These are phyloP conservation scores for Cucurbita moschata DNA, from an alignment of 306 rosid genomes.

Conservation along the genomic window DNA sequence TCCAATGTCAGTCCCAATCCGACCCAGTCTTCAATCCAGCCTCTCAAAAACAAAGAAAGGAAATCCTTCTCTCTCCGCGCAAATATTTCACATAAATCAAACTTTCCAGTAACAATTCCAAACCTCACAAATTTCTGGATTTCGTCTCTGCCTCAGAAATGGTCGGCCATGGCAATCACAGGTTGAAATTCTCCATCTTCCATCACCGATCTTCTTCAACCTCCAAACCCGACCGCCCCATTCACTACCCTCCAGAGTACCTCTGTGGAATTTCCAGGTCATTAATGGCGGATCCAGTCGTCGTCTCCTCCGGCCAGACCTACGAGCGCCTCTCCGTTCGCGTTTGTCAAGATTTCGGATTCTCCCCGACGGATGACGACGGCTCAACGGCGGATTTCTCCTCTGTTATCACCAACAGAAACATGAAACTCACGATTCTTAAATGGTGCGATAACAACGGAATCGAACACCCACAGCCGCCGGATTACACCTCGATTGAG, in stretches of 20 bases:
- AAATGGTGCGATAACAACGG: conserved; percentile 40
- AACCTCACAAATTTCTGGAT: background rate
- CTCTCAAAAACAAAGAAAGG: background rate
- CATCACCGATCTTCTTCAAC: conserved; percentile 17
- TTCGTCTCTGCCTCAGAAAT: background rate
- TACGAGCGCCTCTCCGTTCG: conserved; percentile 62
- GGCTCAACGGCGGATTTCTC: conserved; percentile 75
- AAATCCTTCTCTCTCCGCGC: conserved; percentile 1
- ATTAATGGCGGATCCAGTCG: conserved; percentile 85
- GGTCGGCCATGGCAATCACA: conserved; percentile 6
- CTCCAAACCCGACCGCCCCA: conserved; percentile 9
- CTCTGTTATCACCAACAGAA: conserved; percentile 38
- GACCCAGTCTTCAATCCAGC: background rate
- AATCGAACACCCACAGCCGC: background rate
- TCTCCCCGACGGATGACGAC: conserved; percentile 35
- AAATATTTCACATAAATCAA: background rate
- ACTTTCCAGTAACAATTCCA: background rate
- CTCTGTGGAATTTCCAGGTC: conserved; percentile 50
- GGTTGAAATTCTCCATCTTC: background rate
- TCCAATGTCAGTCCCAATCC: background rate
- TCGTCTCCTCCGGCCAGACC: conserved; percentile 78
- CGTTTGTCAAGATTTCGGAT: conserved; percentile 38
- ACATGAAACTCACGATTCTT: conserved; percentile 40
- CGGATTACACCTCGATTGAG: background rate
- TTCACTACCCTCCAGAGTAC: conserved; percentile 43